These are phyloP conservation scores for Umbelopsis sp. DNA, from an alignment of 192 early-diverging fungal species.

Conservation along the genomic window DNA sequence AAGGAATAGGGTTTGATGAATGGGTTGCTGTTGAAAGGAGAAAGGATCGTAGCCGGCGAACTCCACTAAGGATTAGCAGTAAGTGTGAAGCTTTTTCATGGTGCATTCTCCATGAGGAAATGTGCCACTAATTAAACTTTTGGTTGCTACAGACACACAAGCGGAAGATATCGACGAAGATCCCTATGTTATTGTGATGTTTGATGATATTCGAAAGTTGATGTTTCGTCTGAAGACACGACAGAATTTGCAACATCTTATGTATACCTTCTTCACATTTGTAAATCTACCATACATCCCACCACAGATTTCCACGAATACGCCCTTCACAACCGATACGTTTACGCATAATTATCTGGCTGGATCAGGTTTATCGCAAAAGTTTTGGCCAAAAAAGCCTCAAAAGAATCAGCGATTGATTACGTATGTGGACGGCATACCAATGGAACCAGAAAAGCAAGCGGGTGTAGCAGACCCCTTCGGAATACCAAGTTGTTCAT, in stretches of 20 bases:
- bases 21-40: conserved; percentile 41
- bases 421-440: conserved; percentile 30
- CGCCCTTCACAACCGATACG: conserved; percentile 42
- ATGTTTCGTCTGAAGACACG: conserved; percentile 46
- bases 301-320: conserved; percentile 37
- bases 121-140: not conserved
- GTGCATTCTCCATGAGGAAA: not conserved
- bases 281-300: conserved; percentile 52
- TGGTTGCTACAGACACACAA: conserved; percentile 29
- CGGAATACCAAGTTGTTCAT: conserved; percentile 36
- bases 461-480: conserved; percentile 21
- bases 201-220: conserved; percentile 53
- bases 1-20: conserved; percentile 6
- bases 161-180: conserved; percentile 49
- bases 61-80: conserved; percentile 17
- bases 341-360: conserved; percentile 42
- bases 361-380: conserved; percentile 28
- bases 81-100: not conserved
- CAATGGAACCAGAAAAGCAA: conserved; percentile 40
- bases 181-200: conserved; percentile 54
- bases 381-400: not conserved
- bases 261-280: conserved; percentile 54
- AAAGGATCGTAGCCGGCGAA: conserved; percentile 25
- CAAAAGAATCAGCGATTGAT: conserved; percentile 2
- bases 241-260: conserved; percentile 42